Conservation (phyloP, 495 filamentous ascomycete species). For the Penicillium flavigenum region DNA sequence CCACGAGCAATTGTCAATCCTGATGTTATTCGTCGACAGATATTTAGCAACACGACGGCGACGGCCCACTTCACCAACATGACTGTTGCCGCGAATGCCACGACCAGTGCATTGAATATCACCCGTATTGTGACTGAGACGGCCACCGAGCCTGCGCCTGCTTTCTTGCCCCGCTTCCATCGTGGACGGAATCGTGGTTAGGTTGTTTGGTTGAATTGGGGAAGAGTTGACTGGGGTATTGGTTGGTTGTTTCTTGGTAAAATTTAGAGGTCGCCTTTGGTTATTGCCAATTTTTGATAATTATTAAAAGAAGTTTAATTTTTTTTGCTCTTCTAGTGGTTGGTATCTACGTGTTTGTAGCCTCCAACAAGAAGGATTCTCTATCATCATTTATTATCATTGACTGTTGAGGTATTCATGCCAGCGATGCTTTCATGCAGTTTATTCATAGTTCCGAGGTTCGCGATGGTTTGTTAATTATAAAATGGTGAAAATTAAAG, state of each 20-base stretch:
- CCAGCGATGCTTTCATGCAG: too few species aligned
- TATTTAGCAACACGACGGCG: slow-evolving; percentile 18
- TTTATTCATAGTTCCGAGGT: too few species aligned
- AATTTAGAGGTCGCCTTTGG: not conserved
- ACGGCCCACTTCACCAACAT: slow-evolving; percentile 21
- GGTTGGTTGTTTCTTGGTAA: not conserved
- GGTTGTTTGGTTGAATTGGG: not conserved
- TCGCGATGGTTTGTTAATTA: too few species aligned
- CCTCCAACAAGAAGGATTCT: too few species aligned
- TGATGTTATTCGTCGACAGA: slow-evolving; percentile 17
- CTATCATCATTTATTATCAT: too few species aligned
- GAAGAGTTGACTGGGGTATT: not conserved
- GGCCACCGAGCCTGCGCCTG: slow-evolving; percentile 4
- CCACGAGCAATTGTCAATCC: slow-evolving; percentile 11
- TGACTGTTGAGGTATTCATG: too few species aligned
- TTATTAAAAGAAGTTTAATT: not conserved
- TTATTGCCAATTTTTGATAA: not conserved
- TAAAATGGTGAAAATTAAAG: too few species aligned
- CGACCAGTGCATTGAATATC: slow-evolving; percentile 1
- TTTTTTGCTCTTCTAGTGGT: not conserved
- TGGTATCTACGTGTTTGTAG: too few species aligned
- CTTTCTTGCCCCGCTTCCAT: slow-evolving; percentile 7
- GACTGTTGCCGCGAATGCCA: slow-evolving; percentile 20
- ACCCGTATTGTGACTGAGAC: slow-evolving; percentile 1
- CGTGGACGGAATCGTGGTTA: slow-evolving; percentile 7